Conservation (phyloP, 1,284 basidiomycete genomes). For the Puccinia coronata region DNA sequence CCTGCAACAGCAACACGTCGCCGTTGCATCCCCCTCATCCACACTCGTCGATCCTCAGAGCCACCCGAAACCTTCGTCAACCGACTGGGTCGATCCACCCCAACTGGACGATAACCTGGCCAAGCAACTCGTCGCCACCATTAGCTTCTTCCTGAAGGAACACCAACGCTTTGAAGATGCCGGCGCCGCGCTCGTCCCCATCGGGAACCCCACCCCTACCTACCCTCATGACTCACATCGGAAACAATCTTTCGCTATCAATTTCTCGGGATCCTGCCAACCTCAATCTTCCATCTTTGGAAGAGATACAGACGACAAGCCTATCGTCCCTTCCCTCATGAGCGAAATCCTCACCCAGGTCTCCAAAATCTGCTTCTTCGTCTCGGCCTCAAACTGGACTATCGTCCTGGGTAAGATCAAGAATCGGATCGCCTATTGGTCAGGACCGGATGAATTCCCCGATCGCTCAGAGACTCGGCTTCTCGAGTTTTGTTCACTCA, state of each 20-base stretch:
- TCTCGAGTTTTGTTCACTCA: slow-evolving; percentile 71
- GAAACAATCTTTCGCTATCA: slow-evolving; percentile 27
- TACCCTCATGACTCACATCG: slow-evolving; percentile 29
- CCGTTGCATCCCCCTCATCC: slow-evolving; percentile 53
- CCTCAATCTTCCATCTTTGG: background rate
- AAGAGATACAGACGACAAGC: slow-evolving; percentile 37
- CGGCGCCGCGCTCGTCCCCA: slow-evolving; percentile 50
- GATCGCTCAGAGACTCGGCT: slow-evolving; percentile 75
- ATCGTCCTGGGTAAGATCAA: slow-evolving; percentile 75
- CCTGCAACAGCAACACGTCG: slow-evolving; percentile 51
- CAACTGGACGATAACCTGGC: slow-evolving; percentile 82
- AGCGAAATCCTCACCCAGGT: slow-evolving; percentile 60
- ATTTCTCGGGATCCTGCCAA: background rate
- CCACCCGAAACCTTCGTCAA: background rate
- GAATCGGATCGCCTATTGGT: slow-evolving; percentile 71
- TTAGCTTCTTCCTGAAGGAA: slow-evolving; percentile 77
- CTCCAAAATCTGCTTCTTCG: slow-evolving; percentile 78
- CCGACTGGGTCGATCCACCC: slow-evolving; percentile 68
- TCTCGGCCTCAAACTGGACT: slow-evolving; percentile 87
- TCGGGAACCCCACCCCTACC: slow-evolving; percentile 50
- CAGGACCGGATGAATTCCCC: slow-evolving; percentile 60
- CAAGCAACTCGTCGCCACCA: slow-evolving; percentile 78
- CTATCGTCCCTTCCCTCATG: slow-evolving; percentile 48
- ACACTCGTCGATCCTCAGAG: slow-evolving; percentile 37
- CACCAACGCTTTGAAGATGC: slow-evolving; percentile 54